Percentiles rank a stretch among this genome's conserved stretches.
Evolutionary conservation across 2,329 filamentous ascomycete genomes (phyloP).

Genomic region (Aspergillus ochraceoroseus): DNA sequence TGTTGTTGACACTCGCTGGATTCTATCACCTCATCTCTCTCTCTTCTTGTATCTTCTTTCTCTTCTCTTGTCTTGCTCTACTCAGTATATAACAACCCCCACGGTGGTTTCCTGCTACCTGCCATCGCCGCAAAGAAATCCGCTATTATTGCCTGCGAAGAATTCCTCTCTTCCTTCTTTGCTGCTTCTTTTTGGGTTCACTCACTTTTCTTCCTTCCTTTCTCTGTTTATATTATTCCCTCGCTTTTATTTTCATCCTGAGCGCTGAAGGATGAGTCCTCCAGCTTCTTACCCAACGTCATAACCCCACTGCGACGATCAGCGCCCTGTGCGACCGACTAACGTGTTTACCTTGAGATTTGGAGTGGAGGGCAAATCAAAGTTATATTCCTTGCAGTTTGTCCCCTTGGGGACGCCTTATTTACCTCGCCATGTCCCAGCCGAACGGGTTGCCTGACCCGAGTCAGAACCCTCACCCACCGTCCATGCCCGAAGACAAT

Average conservation of each 20-base stretch:
- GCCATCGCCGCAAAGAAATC: too few species aligned
- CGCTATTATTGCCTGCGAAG: too few species aligned
- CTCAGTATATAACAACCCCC: not conserved
- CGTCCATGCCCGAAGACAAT: conserved; percentile 9
- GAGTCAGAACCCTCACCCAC: conserved; percentile 12
- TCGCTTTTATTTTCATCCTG: conserved; percentile 1
- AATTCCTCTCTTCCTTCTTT: not conserved
- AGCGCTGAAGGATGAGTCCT: conserved; percentile 15
- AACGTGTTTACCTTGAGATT: not conserved
- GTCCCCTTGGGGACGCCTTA: not conserved
- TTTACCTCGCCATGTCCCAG: conserved; percentile 18
- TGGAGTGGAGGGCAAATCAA: not conserved
- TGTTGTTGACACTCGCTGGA: too few species aligned
- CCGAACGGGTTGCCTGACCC: conserved; percentile 15
- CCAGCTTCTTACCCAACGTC: conserved; percentile 5
- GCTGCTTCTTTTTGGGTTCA: conserved; percentile 6
- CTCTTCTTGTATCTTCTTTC: conserved; percentile 2
- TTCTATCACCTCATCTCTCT: conserved; percentile 4
- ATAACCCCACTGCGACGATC: conserved; percentile 10
- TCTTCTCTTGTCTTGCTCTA: not conserved
- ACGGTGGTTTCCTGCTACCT: conserved; percentile 9
- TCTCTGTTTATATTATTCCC: not conserved
- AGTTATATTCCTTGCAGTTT: not conserved
- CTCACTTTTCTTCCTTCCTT: not conserved
- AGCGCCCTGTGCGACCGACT: conserved; percentile 5